A percentile compares a stretch with the other conserved stretches of the same genome.
Conservation (phyloP, 495 filamentous ascomycete species). For the Penicillium nucicola region DNA sequence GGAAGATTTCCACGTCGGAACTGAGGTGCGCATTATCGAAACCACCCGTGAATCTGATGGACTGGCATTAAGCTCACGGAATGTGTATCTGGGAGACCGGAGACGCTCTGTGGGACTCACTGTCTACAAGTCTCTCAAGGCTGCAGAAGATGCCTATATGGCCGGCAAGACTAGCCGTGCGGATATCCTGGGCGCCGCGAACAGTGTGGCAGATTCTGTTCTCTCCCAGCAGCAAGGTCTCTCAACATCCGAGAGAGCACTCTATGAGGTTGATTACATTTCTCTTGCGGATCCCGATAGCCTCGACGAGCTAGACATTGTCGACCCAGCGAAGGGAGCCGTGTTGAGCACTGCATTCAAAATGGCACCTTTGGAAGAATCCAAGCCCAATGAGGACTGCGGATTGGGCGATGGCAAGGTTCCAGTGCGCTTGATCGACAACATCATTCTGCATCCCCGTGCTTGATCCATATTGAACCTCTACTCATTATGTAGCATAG, state of each 20-base stretch:
- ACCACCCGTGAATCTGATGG: slow-evolving; percentile 81
- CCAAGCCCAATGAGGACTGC: slow-evolving; percentile 62
- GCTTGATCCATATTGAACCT: slow-evolving; percentile 2
- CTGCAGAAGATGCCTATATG: slow-evolving; percentile 65
- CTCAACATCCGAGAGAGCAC: slow-evolving; percentile 56
- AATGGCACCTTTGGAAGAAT: slow-evolving; percentile 77
- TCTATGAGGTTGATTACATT: slow-evolving; percentile 85
- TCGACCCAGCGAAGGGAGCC: slow-evolving; percentile 63
- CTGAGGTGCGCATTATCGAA: slow-evolving; percentile 65
- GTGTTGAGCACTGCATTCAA: slow-evolving; percentile 87
- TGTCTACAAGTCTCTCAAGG: slow-evolving; percentile 61
- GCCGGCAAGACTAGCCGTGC: slow-evolving; percentile 54
- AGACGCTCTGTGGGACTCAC: slow-evolving; percentile 70
- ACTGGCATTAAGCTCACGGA: slow-evolving; percentile 89
- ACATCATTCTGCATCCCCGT: slow-evolving; percentile 68
- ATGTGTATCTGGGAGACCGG: slow-evolving; percentile 82
- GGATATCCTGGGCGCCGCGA: slow-evolving; percentile 67
- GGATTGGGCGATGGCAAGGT: slow-evolving; percentile 67
- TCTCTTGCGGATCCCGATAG: slow-evolving; percentile 79
- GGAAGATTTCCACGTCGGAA: slow-evolving; percentile 79
- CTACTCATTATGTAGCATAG: not conserved
- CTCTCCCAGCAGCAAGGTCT: slow-evolving; percentile 62
- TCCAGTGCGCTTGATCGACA: slow-evolving; percentile 89
- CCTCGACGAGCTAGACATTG: slow-evolving; percentile 72
- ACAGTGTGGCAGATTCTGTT: slow-evolving; percentile 44